Percentiles rank a stretch among this genome's conserved stretches.
Evolutionary conservation across 495 filamentous ascomycete genomes (phyloP).

Genomic region (Xylona heveae): DNA sequence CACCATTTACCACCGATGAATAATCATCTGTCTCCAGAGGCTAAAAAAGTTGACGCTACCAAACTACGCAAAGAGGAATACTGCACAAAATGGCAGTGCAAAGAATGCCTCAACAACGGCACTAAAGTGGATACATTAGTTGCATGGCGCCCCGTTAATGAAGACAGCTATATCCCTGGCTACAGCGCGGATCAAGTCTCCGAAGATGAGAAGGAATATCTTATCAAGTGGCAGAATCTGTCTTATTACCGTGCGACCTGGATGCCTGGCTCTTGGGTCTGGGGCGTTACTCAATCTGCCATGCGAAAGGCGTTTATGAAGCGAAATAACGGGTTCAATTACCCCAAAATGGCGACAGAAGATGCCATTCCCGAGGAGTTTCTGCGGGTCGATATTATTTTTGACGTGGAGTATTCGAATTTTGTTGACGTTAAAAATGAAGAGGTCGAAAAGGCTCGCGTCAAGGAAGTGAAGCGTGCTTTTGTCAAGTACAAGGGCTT

Average conservation of each 20-base stretch:
- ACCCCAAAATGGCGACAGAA: conserved; percentile 46
- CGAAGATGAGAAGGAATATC: conserved; percentile 66
- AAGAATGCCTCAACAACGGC: conserved; percentile 37
- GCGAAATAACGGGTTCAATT: conserved; percentile 33
- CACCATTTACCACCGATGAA: conserved; percentile 40
- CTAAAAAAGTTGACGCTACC: conserved; percentile 14
- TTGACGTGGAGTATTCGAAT: conserved; percentile 47
- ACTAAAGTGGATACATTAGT: conserved; percentile 49
- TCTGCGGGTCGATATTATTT: conserved; percentile 68
- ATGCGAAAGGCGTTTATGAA: conserved; percentile 62
- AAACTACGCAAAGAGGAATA: conserved; percentile 38
- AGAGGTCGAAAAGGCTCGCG: conserved; percentile 41
- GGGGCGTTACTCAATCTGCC: conserved; percentile 35
- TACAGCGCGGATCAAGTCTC: conserved; percentile 29
- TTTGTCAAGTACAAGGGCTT: conserved; percentile 88
- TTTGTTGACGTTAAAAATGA: conserved; percentile 26
- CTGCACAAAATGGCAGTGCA: conserved; percentile 47
- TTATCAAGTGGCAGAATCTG: conserved; percentile 64
- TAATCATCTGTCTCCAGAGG: conserved; percentile 18
- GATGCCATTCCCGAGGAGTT: conserved; percentile 74
- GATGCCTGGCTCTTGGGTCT: conserved; percentile 80
- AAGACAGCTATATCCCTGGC: conserved; percentile 23
- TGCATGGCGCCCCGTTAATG: conserved; percentile 60
- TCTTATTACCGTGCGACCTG: conserved; percentile 66
- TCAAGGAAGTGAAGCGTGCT: conserved; percentile 46